phyloP scores from a whole-genome alignment of 805 yeast genomes.

The Yamadazyma tumulicola region DNA sequence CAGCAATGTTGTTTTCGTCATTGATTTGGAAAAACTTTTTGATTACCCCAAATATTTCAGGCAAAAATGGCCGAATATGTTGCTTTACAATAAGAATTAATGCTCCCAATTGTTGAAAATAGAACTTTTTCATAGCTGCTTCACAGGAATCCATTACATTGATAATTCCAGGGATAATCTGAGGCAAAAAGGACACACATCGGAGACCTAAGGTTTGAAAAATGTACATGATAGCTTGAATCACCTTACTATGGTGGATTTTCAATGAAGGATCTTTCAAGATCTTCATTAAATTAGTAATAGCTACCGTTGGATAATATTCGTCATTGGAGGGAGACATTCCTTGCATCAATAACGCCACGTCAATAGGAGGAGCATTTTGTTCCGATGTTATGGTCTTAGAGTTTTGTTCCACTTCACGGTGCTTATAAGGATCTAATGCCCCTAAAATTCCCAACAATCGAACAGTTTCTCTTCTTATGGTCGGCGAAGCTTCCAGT shows the following conservation, averaged over 20 bases:
- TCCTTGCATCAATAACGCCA: conserved; percentile 86
- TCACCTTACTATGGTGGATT: conserved; percentile 83
- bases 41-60: conserved; percentile 70
- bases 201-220: conserved; percentile 85
- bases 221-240: conserved; percentile 90
- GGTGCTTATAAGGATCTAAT: conserved; percentile 90
- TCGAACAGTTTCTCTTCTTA: conserved; percentile 84
- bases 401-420: conserved; percentile 79
- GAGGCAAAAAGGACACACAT: conserved; percentile 84
- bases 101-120: conserved; percentile 83
- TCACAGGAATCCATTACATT: conserved; percentile 82
- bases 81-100: conserved; percentile 80
- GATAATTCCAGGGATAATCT: conserved; percentile 83
- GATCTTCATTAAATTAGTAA: conserved; percentile 77
- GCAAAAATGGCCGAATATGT: conserved; percentile 80
- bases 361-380: conserved; percentile 86
- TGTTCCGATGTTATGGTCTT: conserved; percentile 61
- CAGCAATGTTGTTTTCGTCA: conserved; percentile 57
- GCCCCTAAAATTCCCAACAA: conserved; percentile 94
- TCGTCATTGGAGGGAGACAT: conserved; percentile 91
- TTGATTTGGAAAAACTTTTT: conserved; percentile 61
- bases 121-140: conserved; percentile 74
- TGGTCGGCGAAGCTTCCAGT: conserved; percentile 69
- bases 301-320: conserved; percentile 93
- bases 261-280: conserved; percentile 81